Percentiles rank a stretch among this genome's conserved stretches.
phyloP scores from a whole-genome alignment of 169 alveolate genomes.

The Eimeria maxima region DNA sequence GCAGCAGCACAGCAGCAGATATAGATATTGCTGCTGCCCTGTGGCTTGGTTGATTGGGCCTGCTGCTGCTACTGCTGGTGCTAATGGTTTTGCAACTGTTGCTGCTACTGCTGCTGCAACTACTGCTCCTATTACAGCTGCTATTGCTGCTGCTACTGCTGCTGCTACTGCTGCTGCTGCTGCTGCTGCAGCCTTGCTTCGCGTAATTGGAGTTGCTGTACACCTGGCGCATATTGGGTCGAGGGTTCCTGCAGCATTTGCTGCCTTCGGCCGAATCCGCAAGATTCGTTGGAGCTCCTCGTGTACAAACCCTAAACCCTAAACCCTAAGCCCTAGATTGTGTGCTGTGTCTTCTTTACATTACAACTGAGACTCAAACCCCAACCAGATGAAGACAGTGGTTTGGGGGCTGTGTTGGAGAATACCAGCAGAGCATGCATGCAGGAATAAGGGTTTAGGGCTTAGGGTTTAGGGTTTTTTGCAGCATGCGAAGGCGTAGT shows the following conservation, averaged over 20 bases:
- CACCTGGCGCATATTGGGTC: slow-evolving; percentile 53
- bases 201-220: slow-evolving; percentile 30
- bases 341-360: neutral
- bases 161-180: neutral
- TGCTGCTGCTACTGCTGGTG: neutral
- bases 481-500: too few species aligned
- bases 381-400: neutral
- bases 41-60: neutral
- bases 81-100: neutral
- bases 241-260: slow-evolving; percentile 29
- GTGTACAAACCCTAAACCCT: slow-evolving; percentile 45
- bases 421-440: too few species aligned
- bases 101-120: neutral
- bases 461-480: too few species aligned
- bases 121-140: neutral
- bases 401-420: too few species aligned
- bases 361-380: neutral
- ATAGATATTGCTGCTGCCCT: neutral
- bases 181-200: slow-evolving; percentile 26
- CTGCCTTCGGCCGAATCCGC: slow-evolving; percentile 5
- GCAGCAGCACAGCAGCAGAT: neutral
- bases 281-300: slow-evolving; percentile 30
- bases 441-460: too few species aligned
- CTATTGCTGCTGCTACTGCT: neutral
- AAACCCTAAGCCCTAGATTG: slow-evolving; percentile 45